These are phyloP conservation scores for Eremomyces bilateralis DNA, from an alignment of 495 filamentous ascomycete species.

Conservation along the genomic window DNA sequence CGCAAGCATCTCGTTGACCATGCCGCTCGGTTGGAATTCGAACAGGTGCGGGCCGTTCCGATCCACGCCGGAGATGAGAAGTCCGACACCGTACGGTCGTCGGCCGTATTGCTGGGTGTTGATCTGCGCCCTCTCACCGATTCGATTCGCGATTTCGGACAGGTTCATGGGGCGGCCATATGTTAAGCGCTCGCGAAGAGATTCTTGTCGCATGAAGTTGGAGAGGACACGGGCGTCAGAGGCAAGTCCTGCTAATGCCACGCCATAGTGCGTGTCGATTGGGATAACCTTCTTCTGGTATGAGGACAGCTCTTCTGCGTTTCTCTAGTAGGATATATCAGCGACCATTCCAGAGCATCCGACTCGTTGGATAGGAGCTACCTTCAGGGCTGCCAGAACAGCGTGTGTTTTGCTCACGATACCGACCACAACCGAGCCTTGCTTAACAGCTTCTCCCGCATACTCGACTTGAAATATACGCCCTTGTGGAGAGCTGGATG, in stretches of 20 bases:
- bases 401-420: conserved; percentile 94
- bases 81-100: conserved; percentile 86
- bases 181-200: conserved; percentile 79
- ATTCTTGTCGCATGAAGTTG: conserved; percentile 99
- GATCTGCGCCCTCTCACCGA: conserved; percentile 87
- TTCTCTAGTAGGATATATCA: conserved; percentile 38
- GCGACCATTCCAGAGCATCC: not conserved
- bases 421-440: conserved; percentile 93
- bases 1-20: conserved; percentile 91
- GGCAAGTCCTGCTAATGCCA: conserved; percentile 90
- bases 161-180: conserved; percentile 85
- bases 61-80: conserved; percentile 86
- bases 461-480: conserved; percentile 99
- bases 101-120: conserved; percentile 97
- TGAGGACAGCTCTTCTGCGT: conserved; percentile 96
- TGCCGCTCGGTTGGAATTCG: conserved; percentile 90
- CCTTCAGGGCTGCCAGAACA: conserved; percentile 91
- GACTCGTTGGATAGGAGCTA: conserved; percentile 15
- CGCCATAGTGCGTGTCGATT: conserved; percentile 85
- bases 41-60: conserved; percentile 84
- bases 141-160: conserved; percentile 66
- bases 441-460: conserved; percentile 95
- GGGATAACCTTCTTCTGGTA: conserved; percentile 98
- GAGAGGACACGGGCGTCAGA: conserved; percentile 97
- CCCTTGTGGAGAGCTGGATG: conserved; percentile 81